These are phyloP conservation scores for Leptodermis oblonga DNA, from an alignment of 257 asterid species.

Conservation along the genomic window DNA sequence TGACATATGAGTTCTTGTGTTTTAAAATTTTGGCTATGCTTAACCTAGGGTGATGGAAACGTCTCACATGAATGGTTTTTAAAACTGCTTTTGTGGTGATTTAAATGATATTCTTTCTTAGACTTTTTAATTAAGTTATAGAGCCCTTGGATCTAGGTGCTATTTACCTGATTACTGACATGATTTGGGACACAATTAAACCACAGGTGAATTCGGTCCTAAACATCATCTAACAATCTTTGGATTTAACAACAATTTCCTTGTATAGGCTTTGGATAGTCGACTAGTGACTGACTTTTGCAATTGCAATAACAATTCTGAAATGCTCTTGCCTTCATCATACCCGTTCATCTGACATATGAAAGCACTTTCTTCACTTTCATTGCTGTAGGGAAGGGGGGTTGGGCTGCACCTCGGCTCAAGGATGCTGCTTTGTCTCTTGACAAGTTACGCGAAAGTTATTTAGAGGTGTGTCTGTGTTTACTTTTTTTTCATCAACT, in stretches of 20 bases:
- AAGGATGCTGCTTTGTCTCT: slow-evolving; percentile 90
- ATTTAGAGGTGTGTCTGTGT: slow-evolving; percentile 58
- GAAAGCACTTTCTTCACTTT: slow-evolving; percentile 4
- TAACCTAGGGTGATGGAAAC: neutral
- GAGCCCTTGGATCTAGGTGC: neutral
- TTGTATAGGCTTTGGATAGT: neutral
- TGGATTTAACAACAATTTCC: neutral
- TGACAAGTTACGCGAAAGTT: slow-evolving; percentile 84
- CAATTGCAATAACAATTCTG: neutral
- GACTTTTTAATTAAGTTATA: neutral
- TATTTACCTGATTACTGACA: neutral
- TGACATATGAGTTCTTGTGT: neutral
- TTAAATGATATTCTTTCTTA: neutral
- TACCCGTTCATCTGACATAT: neutral
- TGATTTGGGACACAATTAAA: neutral
- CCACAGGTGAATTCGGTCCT: neutral
- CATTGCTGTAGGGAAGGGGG: slow-evolving; percentile 57
- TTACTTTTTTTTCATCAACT: neutral
- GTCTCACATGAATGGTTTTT: neutral
- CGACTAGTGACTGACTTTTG: neutral
- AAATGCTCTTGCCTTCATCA: neutral
- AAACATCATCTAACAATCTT: neutral
- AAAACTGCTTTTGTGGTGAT: neutral
- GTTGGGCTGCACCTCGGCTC: slow-evolving; percentile 99
- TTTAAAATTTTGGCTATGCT: neutral